phyloP scores from a whole-genome alignment of 441 rosid genomes.

The Lepidium campestre region DNA sequence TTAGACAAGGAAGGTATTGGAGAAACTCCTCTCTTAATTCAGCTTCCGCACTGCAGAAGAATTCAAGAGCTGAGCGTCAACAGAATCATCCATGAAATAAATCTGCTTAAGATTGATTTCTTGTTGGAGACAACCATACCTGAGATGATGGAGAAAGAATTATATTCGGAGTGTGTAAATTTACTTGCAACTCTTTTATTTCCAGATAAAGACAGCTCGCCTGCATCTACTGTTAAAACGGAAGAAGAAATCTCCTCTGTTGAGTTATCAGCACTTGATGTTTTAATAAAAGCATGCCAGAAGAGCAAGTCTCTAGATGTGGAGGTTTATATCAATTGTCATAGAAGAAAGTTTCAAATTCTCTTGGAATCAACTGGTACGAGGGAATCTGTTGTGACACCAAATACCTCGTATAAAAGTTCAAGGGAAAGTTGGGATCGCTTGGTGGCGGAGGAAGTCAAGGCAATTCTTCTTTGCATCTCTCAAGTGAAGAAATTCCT shows the following conservation, averaged over 20 bases:
- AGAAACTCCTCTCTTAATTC: constrained; percentile 38
- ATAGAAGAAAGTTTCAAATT: constrained; percentile 73
- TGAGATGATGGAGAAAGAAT: constrained; percentile 77
- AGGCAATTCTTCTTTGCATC: constrained; percentile 58
- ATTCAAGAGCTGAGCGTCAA: constrained; percentile 58
- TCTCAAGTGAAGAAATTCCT: constrained; percentile 51
- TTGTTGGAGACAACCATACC: constrained; percentile 67
- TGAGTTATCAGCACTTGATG: constrained; percentile 74
- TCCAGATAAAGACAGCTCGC: constrained; percentile 41
- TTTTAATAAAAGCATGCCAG: constrained; percentile 70
- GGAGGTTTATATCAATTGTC: constrained; percentile 72
- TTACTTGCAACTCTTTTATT: constrained; percentile 81
- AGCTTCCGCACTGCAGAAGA: constrained; percentile 65
- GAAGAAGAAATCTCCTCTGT: constrained; percentile 40
- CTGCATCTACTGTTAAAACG: constrained; percentile 36
- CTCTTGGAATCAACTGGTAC: constrained; percentile 59
- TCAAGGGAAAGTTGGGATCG: constrained; percentile 47
- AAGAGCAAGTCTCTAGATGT: constrained; percentile 50
- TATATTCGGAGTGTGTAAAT: constrained; percentile 60
- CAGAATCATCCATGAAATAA: constrained; percentile 70
- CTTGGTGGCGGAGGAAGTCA: constrained; percentile 81
- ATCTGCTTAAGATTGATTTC: constrained; percentile 70
- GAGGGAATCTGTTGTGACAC: constrained; percentile 34
- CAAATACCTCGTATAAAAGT: constrained; percentile 41
- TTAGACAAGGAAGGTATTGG: constrained; percentile 41